Evolutionary conservation across 495 filamentous ascomycete species (phyloP).

Genomic region (Sphaerosporella brunnea): DNA sequence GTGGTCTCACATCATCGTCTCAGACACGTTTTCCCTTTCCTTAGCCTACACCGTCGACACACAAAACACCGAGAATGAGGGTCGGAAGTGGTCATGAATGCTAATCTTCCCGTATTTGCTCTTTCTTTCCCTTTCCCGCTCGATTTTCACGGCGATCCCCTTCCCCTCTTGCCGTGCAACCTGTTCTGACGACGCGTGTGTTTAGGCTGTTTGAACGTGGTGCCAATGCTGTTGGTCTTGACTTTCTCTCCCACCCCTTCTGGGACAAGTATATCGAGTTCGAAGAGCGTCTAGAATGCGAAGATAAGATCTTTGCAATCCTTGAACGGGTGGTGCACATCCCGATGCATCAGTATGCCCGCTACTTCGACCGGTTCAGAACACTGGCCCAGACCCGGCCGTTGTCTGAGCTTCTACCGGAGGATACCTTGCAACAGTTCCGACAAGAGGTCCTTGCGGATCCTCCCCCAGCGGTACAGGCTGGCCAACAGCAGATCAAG

Average conservation of each 20-base stretch:
- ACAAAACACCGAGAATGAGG: slow-evolving; percentile 5
- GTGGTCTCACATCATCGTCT: slow-evolving; percentile 26
- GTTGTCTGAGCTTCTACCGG: slow-evolving; percentile 50
- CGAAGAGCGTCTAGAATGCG: slow-evolving; percentile 72
- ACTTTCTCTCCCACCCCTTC: slow-evolving; percentile 88
- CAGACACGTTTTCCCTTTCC: slow-evolving; percentile 25
- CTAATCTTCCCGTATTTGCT: slow-evolving; percentile 28
- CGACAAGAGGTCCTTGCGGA: slow-evolving; percentile 51
- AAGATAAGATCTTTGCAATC: slow-evolving; percentile 73
- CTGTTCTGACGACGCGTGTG: slow-evolving; percentile 37
- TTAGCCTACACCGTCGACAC: slow-evolving; percentile 6
- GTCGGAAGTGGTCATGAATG: slow-evolving; percentile 4
- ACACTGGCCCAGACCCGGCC: slow-evolving; percentile 57
- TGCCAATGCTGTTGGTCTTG: slow-evolving; percentile 66
- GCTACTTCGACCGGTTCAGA: slow-evolving; percentile 85
- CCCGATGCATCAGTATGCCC: slow-evolving; percentile 90
- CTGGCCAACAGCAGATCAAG: slow-evolving; percentile 34
- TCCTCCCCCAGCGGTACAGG: slow-evolving; percentile 30
- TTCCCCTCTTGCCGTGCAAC: slow-evolving; percentile 24
- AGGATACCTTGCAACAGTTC: slow-evolving; percentile 50
- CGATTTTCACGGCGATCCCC: slow-evolving; percentile 5
- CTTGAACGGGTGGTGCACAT: slow-evolving; percentile 75
- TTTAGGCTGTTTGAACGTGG: slow-evolving; percentile 83
- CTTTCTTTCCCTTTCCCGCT: slow-evolving; percentile 24
- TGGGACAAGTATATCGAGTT: slow-evolving; percentile 99